A percentile compares a stretch with the other conserved stretches of the same genome.
These are phyloP conservation scores for Lactifluus echinatus DNA, from an alignment of 768 basidiomycete genomes.

Conservation along the genomic window DNA sequence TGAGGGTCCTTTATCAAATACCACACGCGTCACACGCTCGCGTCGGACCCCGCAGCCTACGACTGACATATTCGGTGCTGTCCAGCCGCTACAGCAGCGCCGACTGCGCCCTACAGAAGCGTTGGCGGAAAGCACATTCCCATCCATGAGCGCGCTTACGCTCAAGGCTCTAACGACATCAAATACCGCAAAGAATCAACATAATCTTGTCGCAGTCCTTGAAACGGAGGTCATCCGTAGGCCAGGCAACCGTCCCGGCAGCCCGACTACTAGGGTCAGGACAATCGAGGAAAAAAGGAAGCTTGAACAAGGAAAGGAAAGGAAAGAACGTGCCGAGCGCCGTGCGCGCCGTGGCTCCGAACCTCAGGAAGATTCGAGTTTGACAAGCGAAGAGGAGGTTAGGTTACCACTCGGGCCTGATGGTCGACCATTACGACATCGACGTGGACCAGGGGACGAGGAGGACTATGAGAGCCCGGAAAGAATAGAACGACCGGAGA, in stretches of 20 bases:
- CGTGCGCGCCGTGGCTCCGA: constrained; percentile 37
- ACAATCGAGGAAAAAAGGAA: constrained; percentile 59
- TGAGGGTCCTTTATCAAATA: not conserved
- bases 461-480: constrained; percentile 70
- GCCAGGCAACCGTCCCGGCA: constrained; percentile 65
- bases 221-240: constrained; percentile 65
- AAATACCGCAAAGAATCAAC: constrained; percentile 69
- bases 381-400: constrained; percentile 25
- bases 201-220: constrained; percentile 45
- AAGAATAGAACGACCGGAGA: constrained; percentile 33
- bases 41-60: constrained; percentile 23
- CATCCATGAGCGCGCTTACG: constrained; percentile 60
- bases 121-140: constrained; percentile 37
- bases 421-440: constrained; percentile 34
- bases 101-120: constrained; percentile 1
- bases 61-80: constrained; percentile 33
- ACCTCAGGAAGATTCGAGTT: constrained; percentile 15
- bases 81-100: not conserved
- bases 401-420: constrained; percentile 26
- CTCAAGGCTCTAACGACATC: constrained; percentile 60
- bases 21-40: constrained; percentile 9
- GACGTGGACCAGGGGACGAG: constrained; percentile 68
- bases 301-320: constrained; percentile 47
- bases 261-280: constrained; percentile 65
- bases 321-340: constrained; percentile 52